Conservation (phyloP, 345 rosid species). For the Populus deltoides region DNA sequence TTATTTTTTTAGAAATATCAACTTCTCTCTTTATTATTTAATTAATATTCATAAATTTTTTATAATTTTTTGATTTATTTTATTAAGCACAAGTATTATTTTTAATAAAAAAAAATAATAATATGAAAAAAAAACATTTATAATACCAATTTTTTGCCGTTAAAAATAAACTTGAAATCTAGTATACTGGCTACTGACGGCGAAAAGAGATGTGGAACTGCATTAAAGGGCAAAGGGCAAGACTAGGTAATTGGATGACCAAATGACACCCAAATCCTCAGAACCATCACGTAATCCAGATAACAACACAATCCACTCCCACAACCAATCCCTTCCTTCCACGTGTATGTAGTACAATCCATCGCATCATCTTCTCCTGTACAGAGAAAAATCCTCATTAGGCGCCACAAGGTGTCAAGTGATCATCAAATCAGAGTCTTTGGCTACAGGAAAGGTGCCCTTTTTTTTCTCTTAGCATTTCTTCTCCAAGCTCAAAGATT, state of each 20-base stretch:
- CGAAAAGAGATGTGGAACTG: not conserved
- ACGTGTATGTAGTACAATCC: slow-evolving; percentile 36
- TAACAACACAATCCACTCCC: slow-evolving; percentile 43
- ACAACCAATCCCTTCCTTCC: slow-evolving; percentile 34
- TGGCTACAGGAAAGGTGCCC: not conserved
- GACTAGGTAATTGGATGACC: too few relatives aligned
- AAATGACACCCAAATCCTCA: not conserved
- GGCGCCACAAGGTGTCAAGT: not conserved
- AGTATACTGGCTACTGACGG: too few relatives aligned
- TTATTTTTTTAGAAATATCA: too few relatives aligned
- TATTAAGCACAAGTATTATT: too few relatives aligned
- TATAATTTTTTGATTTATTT: too few relatives aligned
- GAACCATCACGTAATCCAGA: slow-evolving; percentile 48
- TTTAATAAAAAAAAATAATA: too few relatives aligned
- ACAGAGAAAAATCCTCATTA: not conserved
- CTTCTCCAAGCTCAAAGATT: not conserved
- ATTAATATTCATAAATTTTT: too few relatives aligned
- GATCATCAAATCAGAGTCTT: not conserved
- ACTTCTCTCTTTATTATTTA: too few relatives aligned
- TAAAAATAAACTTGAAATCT: too few relatives aligned
- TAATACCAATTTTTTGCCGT: too few relatives aligned
- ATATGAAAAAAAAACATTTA: too few relatives aligned
- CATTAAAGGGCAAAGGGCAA: not conserved
- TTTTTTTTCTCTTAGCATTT: not conserved
- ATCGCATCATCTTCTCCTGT: slow-evolving; percentile 14